Conservation (phyloP, 352 stramenopile species). For the Phytopythium boreale region DNA sequence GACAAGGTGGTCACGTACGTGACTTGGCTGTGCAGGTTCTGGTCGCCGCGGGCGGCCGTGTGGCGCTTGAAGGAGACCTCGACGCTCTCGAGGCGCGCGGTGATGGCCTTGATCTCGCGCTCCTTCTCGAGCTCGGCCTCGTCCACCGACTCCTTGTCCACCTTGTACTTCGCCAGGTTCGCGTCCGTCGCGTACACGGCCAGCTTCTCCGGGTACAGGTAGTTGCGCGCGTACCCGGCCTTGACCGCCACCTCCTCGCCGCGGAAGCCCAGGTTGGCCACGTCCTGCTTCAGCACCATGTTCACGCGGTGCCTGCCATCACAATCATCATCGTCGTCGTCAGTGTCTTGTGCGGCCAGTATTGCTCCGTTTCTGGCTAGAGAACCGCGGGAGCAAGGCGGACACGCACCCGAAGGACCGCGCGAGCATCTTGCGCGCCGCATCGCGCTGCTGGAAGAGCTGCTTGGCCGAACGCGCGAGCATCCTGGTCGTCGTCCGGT, state of each 20-base stretch:
- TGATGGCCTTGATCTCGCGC: constrained; percentile 57
- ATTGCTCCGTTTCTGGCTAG: neutral
- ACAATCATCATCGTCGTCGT: neutral
- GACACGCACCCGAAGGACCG: constrained; percentile 63
- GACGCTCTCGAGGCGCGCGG: constrained; percentile 52
- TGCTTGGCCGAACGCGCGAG: constrained; percentile 28
- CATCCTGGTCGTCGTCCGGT: constrained; percentile 21
- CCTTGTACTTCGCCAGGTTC: constrained; percentile 87
- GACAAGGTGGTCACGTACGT: constrained; percentile 42
- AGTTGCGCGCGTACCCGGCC: constrained; percentile 93
- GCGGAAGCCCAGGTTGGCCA: constrained; percentile 80
- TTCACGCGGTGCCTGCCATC: constrained; percentile 63
- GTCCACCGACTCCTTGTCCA: constrained; percentile 56
- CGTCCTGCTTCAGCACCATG: constrained; percentile 87
- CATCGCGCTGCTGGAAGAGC: constrained; percentile 27
- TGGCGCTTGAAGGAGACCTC: constrained; percentile 82
- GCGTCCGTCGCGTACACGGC: constrained; percentile 91
- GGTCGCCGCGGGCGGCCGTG: constrained; percentile 54
- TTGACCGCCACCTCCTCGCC: constrained; percentile 92
- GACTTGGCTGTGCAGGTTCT: constrained; percentile 65
- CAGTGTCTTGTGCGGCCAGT: neutral
- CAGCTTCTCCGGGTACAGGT: constrained; percentile 91
- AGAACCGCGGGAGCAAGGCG: neutral
- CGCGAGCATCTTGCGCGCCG: constrained; percentile 37
- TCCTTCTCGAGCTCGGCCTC: constrained; percentile 54